Base-by-base conservation (phyloP, 1,284 basidiomycete species). In the Ceraceosorus guamensis region DNA sequence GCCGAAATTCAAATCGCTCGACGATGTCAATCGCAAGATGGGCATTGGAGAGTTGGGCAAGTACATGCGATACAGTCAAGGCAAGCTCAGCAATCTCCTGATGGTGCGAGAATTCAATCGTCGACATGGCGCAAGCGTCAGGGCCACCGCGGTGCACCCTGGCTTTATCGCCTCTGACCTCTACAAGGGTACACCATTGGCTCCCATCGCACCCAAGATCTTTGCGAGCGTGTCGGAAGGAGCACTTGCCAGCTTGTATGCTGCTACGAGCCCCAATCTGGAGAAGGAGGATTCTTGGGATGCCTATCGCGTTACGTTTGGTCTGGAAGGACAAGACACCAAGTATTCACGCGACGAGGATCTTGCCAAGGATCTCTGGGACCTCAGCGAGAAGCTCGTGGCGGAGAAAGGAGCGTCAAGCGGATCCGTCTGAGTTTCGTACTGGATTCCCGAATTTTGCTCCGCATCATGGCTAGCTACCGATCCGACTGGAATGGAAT, bases 11-110 rank as follows among this genome's bases (percentile, higher is more conserved):
- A 39, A 37, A 14, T 34, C 30, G n/a, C 45, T 47, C 18, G 48
- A 52, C n/a, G 31, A 10, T 8, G 52, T 59, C 43, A 60, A 60
- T 47, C 49, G 59, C 14, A 56, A 44, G 6, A 37, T 60, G 35
- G 59, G 59, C 14, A 46, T 49, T 4, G 31, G 32, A 41, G 32
- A 57, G 31, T 13, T 53, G 7, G 56, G 57, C 46, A 59, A 47
- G 45, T 60, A 54, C 33, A 46, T 60, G 50, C 53, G 59, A 18
- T 60, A 60, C 33, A 49, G 47, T 6, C 59, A 60, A 46, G 48
- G 49, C 16, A 60, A 60, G 37, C 46, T 59, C 13, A 24, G 50
- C n/a, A 53, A 45, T 43, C 16, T 60, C 41, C 56, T 60, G 32
- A 41, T 47, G 7, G 49, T 56, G 14, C 43, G 59, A 11, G 50